Conservation (phyloP, 1,284 basidiomycete species). For the Binderoboletus segoi region DNA sequence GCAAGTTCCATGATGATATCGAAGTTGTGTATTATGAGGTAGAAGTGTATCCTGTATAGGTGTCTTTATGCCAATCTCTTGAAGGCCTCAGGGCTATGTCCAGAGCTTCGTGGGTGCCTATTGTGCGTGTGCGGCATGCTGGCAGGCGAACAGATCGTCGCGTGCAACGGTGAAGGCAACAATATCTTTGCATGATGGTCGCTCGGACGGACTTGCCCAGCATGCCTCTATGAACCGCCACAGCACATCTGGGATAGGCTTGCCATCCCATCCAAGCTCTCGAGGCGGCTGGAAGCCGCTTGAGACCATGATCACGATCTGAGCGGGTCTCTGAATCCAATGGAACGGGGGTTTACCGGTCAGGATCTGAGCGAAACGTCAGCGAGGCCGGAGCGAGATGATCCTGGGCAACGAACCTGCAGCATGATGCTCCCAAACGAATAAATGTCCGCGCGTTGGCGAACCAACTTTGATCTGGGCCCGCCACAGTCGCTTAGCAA, state of each 20-base stretch:
- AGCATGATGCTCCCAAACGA: slow-evolving; percentile 35
- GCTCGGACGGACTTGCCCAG: slow-evolving; percentile 18
- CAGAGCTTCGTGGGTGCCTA: too few relatives aligned
- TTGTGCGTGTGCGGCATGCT: too few relatives aligned
- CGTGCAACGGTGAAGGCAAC: slow-evolving; percentile 19
- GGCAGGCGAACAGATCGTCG: too few relatives aligned
- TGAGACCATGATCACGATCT: slow-evolving; percentile 28
- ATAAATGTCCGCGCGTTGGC: slow-evolving; percentile 22
- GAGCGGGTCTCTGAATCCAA: slow-evolving; percentile 12
- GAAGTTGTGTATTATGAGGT: too few relatives aligned
- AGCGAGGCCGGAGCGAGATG: neutral
- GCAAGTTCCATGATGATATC: too few relatives aligned
- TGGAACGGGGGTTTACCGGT: slow-evolving; percentile 32
- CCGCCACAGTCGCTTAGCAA: slow-evolving; percentile 11
- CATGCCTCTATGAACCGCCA: slow-evolving; percentile 29
- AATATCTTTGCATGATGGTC: slow-evolving; percentile 17
- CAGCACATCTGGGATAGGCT: slow-evolving; percentile 21
- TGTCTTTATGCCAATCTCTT: too few relatives aligned
- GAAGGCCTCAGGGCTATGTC: too few relatives aligned
- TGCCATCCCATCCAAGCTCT: slow-evolving; percentile 26
- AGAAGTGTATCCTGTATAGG: too few relatives aligned
- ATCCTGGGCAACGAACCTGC: slow-evolving; percentile 15
- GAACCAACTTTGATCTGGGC: slow-evolving; percentile 20
- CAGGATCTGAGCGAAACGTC: slow-evolving; percentile 16
- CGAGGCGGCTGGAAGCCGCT: slow-evolving; percentile 4